A percentile compares a stretch with the other conserved stretches of the same genome.
phyloP scores from a whole-genome alignment of 495 filamentous ascomycete species.

The Terfezia boudieri region DNA sequence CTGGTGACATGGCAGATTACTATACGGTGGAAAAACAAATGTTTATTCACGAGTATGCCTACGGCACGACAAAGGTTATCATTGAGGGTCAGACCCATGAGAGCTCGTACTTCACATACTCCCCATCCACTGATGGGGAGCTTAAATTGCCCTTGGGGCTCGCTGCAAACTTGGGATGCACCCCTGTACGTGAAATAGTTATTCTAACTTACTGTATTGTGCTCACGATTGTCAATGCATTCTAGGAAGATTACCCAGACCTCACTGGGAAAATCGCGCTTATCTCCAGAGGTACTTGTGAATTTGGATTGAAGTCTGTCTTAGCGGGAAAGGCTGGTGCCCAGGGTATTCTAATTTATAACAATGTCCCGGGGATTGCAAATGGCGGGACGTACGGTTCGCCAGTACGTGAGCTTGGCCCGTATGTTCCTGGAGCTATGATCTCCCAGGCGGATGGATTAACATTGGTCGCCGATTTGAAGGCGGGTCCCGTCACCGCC shows the following conservation, averaged over 20 bases:
- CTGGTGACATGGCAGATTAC: constrained; percentile 10
- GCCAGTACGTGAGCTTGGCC: constrained; percentile 24
- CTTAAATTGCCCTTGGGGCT: background rate
- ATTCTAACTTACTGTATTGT: background rate
- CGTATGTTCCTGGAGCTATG: constrained; percentile 30
- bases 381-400: constrained; percentile 33
- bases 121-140: constrained; percentile 13
- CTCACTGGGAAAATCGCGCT: constrained; percentile 37
- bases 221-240: constrained; percentile 1
- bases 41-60: constrained; percentile 11
- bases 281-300: constrained; percentile 37
- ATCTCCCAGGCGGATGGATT: constrained; percentile 32
- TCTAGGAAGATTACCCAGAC: constrained; percentile 32
- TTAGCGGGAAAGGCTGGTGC: constrained; percentile 39
- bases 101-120: constrained; percentile 24
- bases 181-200: constrained; percentile 11
- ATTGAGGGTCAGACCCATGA: constrained; percentile 16
- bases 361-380: constrained; percentile 34
- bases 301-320: constrained; percentile 36
- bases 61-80: constrained; percentile 16
- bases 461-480: constrained; percentile 23
- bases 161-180: constrained; percentile 3
- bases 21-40: background rate
- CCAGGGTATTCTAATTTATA: constrained; percentile 37
- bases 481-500: constrained; percentile 16